Conservation (phyloP, 139 green algal species). For the Coelastrella sp. region DNA sequence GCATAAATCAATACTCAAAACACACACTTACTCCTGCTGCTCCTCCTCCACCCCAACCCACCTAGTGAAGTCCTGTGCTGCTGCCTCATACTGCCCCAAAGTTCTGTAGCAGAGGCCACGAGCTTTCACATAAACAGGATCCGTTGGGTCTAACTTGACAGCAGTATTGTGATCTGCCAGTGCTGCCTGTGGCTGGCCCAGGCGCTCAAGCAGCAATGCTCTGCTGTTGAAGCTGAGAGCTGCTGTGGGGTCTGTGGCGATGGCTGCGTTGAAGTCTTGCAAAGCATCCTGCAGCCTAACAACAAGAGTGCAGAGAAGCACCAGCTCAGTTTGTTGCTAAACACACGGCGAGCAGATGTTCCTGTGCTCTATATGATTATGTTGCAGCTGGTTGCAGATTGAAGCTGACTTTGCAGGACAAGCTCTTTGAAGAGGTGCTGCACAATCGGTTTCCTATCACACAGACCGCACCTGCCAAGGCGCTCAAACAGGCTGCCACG, state of each 20-base stretch:
- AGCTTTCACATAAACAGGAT: constrained; percentile 58
- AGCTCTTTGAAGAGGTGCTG: too few relatives aligned
- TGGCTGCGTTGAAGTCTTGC: constrained; percentile 67
- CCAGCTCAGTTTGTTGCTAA: too few relatives aligned
- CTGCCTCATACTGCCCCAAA: constrained; percentile 55
- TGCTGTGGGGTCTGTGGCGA: constrained; percentile 54
- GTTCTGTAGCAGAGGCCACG: constrained; percentile 56
- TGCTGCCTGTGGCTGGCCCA: constrained; percentile 53
- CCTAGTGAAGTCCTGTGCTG: constrained; percentile 62
- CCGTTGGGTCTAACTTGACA: constrained; percentile 57
- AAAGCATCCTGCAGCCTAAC: constrained; percentile 65
- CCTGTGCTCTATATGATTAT: too few relatives aligned
- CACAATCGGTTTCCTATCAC: too few relatives aligned
- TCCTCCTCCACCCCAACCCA: too few relatives aligned
- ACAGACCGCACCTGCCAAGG: constrained; percentile 60
- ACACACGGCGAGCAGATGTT: too few relatives aligned
- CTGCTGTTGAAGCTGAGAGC: constrained; percentile 62
- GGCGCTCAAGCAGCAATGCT: constrained; percentile 63
- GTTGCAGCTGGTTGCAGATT: too few relatives aligned
- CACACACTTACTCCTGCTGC: not conserved
- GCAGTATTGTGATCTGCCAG: constrained; percentile 61
- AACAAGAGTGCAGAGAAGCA: not conserved
- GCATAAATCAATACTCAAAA: not conserved
- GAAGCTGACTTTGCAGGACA: too few relatives aligned
- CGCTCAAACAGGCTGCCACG: constrained; percentile 78